These are phyloP conservation scores for Quercus mongolica DNA, from an alignment of 306 rosid species.

Conservation along the genomic window DNA sequence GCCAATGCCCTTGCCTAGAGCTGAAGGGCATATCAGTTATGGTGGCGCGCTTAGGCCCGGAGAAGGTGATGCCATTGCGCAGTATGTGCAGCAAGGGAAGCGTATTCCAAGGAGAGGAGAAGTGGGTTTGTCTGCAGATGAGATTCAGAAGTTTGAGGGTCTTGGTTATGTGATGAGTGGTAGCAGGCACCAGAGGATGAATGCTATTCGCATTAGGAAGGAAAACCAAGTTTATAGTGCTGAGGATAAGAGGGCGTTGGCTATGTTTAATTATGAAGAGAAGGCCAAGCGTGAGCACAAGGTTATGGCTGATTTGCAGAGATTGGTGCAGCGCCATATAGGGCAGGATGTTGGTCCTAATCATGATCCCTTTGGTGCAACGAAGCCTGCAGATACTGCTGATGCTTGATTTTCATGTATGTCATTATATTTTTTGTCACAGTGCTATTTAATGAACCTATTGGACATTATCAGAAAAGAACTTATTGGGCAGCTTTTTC, in stretches of 20 bases:
- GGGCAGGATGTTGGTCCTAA: conserved; percentile 98
- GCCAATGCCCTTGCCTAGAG: conserved; percentile 88
- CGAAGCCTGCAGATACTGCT: conserved; percentile 44
- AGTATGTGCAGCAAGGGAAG: conserved; percentile 97
- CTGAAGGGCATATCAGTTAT: conserved; percentile 96
- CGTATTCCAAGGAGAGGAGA: conserved; percentile 98
- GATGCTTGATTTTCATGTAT: conserved; percentile 35
- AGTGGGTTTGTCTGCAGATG: conserved; percentile 96
- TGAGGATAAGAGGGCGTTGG: conserved; percentile 96
- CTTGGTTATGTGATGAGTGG: conserved; percentile 99
- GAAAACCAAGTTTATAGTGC: conserved; percentile 99
- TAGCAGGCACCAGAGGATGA: conserved; percentile 98
- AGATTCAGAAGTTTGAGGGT: conserved; percentile 76
- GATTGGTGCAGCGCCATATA: conserved; percentile 90
- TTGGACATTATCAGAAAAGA: too few relatives aligned
- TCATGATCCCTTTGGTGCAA: conserved; percentile 73
- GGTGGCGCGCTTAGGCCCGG: conserved; percentile 99
- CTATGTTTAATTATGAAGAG: conserved; percentile 94
- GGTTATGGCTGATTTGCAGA: conserved; percentile 97
- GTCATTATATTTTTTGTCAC: too few relatives aligned
- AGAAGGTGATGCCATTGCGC: conserved; percentile 97
- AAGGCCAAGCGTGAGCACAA: conserved; percentile 90
- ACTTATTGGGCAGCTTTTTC: too few relatives aligned
- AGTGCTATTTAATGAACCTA: too few relatives aligned
- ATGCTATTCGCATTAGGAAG: conserved; percentile 94